phyloP scores from a whole-genome alignment of 768 basidiomycete species.

The Mycena vitilis region DNA sequence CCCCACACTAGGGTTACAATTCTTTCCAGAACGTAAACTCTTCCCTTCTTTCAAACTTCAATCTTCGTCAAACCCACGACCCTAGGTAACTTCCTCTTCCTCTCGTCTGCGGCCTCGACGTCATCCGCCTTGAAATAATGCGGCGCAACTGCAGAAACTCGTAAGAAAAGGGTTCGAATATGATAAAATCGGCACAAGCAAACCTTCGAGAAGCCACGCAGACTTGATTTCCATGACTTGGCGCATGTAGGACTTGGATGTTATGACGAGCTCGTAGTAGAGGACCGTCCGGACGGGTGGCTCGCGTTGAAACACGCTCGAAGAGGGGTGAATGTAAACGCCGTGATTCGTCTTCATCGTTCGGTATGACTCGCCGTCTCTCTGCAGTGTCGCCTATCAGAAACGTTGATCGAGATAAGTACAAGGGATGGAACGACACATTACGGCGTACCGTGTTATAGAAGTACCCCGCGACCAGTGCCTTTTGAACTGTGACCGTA shows the following conservation, averaged over 20 bases:
- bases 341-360: slow-evolving; percentile 94
- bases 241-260: slow-evolving; percentile 94
- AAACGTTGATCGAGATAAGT: slow-evolving; percentile 95
- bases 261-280: slow-evolving; percentile 95
- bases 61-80: no score
- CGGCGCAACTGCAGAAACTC: no score
- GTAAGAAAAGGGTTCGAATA: no score
- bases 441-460: slow-evolving; percentile 94
- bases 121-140: no score
- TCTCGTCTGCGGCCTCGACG: no score
- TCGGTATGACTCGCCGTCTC: slow-evolving; percentile 78
- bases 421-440: slow-evolving; percentile 67
- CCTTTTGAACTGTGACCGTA: slow-evolving; percentile 70
- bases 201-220: slow-evolving; percentile 93
- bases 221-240: slow-evolving; percentile 97
- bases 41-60: no score
- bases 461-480: slow-evolving; percentile 85
- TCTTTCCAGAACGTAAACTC: no score
- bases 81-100: no score
- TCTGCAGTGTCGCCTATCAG: slow-evolving; percentile 97
- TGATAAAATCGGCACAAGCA: no score
- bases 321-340: slow-evolving; percentile 98
- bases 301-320: slow-evolving; percentile 94
- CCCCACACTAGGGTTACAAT: no score
- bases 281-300: slow-evolving; percentile 87